Base-by-base conservation (phyloP, 2,329 filamentous ascomycete species). In the Colletotrichum chlorophyti region DNA sequence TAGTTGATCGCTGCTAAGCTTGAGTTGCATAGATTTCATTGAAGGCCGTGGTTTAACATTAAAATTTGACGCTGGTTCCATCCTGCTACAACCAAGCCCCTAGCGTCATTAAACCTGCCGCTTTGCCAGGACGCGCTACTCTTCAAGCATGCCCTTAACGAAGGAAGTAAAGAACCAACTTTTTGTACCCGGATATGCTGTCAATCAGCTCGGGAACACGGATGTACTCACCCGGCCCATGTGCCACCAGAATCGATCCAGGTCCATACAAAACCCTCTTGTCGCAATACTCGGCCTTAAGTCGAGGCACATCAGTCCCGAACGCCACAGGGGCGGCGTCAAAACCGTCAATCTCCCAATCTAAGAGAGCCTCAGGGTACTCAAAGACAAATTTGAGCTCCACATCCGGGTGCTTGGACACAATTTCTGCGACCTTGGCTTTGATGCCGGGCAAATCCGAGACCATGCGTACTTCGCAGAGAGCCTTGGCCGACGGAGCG, bases 231-330 rank as follows among this genome's bases (percentile, higher is more conserved):
- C 73, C 69, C 7, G 69, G 69, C 3, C 73, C 70, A 52, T 77
- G 75, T 1, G 74, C 74, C 0, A 73, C 69, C 5, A 70, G 52
- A 38, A 76, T 76, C 6, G 72, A 72, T 0, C 74, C 75, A 2
- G 74, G 74, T 0, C 74, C 74, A 53, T 76, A 76, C 17, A 77
- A 63, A 14, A 74, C 70, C 45, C 71, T 72, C 35, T 67, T 74
- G 37, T 70, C 24, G 29, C 64, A 65, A 66, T 15, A 67, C 57
- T 41, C 70, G 63, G 38, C 63, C 29, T 64, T 66, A 7, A 76
- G 65, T 4, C 73, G 66, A 5, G 74, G 74, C 5, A 74, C 69
- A 34, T 77, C 74, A 2, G 74, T 77, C 1, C 74, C 74, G 53
- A 72, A 77, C 3, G 72, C 65, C 40, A 76, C 73, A 0, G 73